Conservation (phyloP, 768 basidiomycete genomes). For the Mycena amicta region DNA sequence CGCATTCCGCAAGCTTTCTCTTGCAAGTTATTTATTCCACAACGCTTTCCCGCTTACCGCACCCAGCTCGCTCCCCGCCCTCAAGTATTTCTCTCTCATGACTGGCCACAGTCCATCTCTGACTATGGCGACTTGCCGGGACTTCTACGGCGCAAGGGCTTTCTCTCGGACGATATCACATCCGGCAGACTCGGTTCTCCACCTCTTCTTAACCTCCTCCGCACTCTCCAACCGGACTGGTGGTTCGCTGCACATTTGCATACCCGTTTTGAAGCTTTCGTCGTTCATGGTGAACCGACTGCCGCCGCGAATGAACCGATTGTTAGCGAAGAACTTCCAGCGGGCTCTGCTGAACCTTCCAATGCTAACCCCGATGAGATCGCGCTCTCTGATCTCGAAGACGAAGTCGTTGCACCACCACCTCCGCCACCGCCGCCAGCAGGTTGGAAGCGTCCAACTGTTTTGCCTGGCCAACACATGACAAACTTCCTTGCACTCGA, state of each 20-base stretch:
- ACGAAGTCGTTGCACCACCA: slow-evolving; percentile 26
- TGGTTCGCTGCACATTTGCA: slow-evolving; percentile 83
- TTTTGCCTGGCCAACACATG: slow-evolving; percentile 9
- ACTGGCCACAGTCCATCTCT: slow-evolving; percentile 92
- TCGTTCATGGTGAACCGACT: slow-evolving; percentile 33
- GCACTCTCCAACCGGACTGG: slow-evolving; percentile 57
- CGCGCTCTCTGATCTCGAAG: slow-evolving; percentile 41
- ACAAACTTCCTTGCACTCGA: slow-evolving; percentile 87
- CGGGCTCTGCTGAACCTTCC: slow-evolving; percentile 19
- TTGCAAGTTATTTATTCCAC: slow-evolving; percentile 50
- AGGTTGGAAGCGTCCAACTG: slow-evolving; percentile 12
- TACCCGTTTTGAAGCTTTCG: slow-evolving; percentile 65
- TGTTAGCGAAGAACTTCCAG: slow-evolving; percentile 40
- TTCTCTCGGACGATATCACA: slow-evolving; percentile 70
- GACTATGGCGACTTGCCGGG: slow-evolving; percentile 70
- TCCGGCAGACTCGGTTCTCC: slow-evolving; percentile 82
- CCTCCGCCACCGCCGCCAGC: slow-evolving; percentile 19
- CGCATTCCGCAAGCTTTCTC: slow-evolving; percentile 76
- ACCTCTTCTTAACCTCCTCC: slow-evolving; percentile 46
- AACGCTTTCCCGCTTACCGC: no score
- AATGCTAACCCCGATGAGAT: slow-evolving; percentile 55
- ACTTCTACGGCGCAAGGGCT: slow-evolving; percentile 77
- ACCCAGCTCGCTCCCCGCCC: slow-evolving; percentile 59
- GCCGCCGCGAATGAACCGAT: slow-evolving; percentile 40
- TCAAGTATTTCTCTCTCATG: slow-evolving; percentile 88